Evolutionary conservation across 2,329 filamentous ascomycete genomes (phyloP), one percentile per base, ranked within the genome.

Genomic region (Thermoascus crustaceus): DNA sequence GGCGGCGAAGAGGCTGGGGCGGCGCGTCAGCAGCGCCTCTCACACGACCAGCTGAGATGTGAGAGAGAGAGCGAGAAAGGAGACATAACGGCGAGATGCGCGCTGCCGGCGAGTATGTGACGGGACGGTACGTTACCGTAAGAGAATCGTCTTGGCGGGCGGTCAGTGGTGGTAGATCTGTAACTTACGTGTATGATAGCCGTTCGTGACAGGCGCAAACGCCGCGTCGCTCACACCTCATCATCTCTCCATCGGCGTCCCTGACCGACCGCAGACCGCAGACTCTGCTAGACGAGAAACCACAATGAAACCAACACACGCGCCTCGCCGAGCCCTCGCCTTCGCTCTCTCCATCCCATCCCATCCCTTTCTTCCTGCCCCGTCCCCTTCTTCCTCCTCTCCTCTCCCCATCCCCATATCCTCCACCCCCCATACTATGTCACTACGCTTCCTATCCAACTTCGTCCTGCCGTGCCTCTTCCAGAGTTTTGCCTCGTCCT

Each of bases 401-500:
- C 35, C 35, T 43, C 40, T 33, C 27, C 27, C 26, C 25, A 17
- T 18, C 22, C 30, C 26, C 37, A 34, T 26, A 26, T 27, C 18
- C 13, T 41, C 37, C 27, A 29, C 19, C 29, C 34, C 34, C 10
- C 34, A 42, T 49, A 52, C 48, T 57, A 60, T 55, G 51, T 53
- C 50, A 53, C 46, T 46, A 41, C 41, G 46, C 41, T 43, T 45
- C 41, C 45, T 39, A 43, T 31, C 39, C 45, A 39, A 33, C 38
- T 42, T 40, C 40, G 42, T 41, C 39, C 42, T 43, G 34, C 34
- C 45, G 42, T 43, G 48, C 43, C 45, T 48, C 39, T 43, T 43
- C 47, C 38, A 46, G 45, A 53, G 47, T 51, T 50, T 52, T 43
- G 47, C 49, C 46, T 54, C 49, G 45, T 53, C 55, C 40, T 56